Base-by-base conservation (phyloP, 106 monocot species). In the Vanilla planifolia region DNA sequence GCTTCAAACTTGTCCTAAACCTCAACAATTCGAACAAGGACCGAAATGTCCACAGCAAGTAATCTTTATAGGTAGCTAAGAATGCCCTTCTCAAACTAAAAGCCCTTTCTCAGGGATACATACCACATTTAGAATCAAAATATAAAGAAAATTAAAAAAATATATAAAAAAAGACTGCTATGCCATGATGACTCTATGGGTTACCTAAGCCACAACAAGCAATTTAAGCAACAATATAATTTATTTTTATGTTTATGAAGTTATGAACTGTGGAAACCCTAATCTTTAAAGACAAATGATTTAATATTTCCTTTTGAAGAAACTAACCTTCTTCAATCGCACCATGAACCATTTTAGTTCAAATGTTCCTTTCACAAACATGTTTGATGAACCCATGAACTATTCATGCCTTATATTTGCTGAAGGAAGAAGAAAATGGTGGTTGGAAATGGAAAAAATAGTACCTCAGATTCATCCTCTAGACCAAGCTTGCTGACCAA, bases 391-490 rank as follows among this genome's bases (percentile, higher is more conserved):
- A 26, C 6, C 15, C 53, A 53, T 30, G 30, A 22, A 8, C 25
- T 36, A 0, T 53, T n/a, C 41, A 56, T 55, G 9, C 27, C 39
- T 37, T 39, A 13, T 36, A 17, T 65, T 41, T n/a, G n/a, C n/a
- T n/a, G n/a, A n/a, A n/a, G n/a, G 8, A 32, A 17, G 11, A 23
- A 42, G 20, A 46, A 46, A n/a, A n/a, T n/a, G n/a, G n/a, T n/a
- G n/a, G n/a, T n/a, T 8, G 9, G 20, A 4, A 20, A n/a, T 21
- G 26, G 4, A 2, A 35, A 33, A 26, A 42, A 34, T 22, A 62
- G 30, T 81, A 86, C 86, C 86, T 82, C 53, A 46, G 81, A 79
- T 75, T 82, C 86, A 72, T 81, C 68, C 48, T 75, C 78, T 33
- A 86, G 64, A 5, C 72, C 75, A 17, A 86, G 78, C 59, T 75